A percentile compares a stretch with the other conserved stretches of the same genome.
Evolutionary conservation across 495 filamentous ascomycete species (phyloP).

Genomic region (Daldinia vernicosa): DNA sequence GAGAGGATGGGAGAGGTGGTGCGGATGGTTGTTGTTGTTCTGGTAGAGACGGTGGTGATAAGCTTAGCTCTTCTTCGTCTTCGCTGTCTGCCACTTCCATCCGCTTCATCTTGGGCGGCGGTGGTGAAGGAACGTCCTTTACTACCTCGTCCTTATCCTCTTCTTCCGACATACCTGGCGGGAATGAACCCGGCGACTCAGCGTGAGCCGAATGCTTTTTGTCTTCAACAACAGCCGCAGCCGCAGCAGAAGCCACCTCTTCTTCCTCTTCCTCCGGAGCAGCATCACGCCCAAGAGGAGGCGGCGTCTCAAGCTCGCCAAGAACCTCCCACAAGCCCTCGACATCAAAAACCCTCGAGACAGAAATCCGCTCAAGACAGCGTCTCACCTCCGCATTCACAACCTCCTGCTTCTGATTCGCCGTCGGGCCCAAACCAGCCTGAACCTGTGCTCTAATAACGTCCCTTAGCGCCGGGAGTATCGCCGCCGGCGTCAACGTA

Average conservation of each 20-base stretch:
- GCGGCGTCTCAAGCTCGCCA: conserved; percentile 50
- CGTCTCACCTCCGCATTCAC: conserved; percentile 33
- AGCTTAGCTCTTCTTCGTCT: conserved; percentile 41
- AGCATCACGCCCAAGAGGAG: background rate
- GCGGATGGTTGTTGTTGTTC: conserved; percentile 10
- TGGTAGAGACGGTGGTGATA: conserved; percentile 19
- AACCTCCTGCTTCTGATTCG: conserved; percentile 17
- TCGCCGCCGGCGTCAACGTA: conserved; percentile 40
- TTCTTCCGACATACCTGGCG: background rate
- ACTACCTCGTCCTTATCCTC: background rate
- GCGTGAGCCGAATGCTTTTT: background rate
- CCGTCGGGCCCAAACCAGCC: conserved; percentile 21
- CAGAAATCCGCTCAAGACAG: conserved; percentile 60
- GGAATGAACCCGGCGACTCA: background rate
- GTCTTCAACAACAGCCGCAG: background rate
- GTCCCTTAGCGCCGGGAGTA: conserved; percentile 49
- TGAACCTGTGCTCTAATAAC: conserved; percentile 45
- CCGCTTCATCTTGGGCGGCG: background rate
- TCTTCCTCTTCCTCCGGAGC: background rate
- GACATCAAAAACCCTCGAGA: conserved; percentile 68
- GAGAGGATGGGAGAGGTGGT: background rate
- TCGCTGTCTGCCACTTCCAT: conserved; percentile 49
- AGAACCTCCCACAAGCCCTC: conserved; percentile 66
- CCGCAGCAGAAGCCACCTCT: background rate
- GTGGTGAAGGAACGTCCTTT: background rate